These are phyloP conservation scores for Microbotryomycetes sp. DNA, from an alignment of 1,284 basidiomycete genomes.

Conservation along the genomic window DNA sequence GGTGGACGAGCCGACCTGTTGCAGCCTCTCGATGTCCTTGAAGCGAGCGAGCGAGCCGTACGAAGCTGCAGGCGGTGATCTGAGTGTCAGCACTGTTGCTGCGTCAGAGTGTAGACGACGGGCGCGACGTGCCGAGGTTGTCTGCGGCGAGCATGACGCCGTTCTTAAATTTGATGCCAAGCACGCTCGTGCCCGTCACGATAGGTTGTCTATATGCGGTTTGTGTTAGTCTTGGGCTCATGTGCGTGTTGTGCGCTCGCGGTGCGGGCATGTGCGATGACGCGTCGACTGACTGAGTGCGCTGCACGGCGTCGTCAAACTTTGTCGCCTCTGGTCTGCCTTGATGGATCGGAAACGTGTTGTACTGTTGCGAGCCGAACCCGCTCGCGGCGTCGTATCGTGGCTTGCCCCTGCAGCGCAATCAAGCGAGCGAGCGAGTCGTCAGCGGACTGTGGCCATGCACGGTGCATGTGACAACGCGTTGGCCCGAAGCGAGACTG, in stretches of 20 bases:
- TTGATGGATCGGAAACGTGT: conserved; percentile 63
- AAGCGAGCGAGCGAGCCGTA: conserved; percentile 96
- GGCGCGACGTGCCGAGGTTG: conserved; percentile 65
- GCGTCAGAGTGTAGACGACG: neutral
- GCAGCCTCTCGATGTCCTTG: conserved; percentile 86
- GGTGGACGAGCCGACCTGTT: conserved; percentile 73
- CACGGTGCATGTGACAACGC: neutral
- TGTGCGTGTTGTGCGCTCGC: neutral
- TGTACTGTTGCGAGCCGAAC: conserved; percentile 55
- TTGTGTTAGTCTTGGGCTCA: neutral
- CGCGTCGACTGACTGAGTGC: conserved; percentile 56
- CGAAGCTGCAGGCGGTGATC: conserved; percentile 62
- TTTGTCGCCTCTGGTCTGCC: conserved; percentile 42
- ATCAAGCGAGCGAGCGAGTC: neutral
- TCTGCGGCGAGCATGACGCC: conserved; percentile 99
- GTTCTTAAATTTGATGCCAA: conserved; percentile 89
- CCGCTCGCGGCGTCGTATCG: conserved; percentile 56
- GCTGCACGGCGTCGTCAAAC: conserved; percentile 60
- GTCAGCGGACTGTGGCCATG: neutral
- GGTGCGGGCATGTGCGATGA: neutral
- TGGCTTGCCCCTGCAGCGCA: conserved; percentile 29
- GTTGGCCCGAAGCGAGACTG: neutral
- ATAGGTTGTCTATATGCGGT: conserved; percentile 66
- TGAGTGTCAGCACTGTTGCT: neutral
- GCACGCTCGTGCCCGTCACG: conserved; percentile 91